Percentiles rank a stretch among this genome's conserved stretches.
Evolutionary conservation across 352 stramenopile genomes (phyloP).

Genomic region (Globisporangium alternatum): DNA sequence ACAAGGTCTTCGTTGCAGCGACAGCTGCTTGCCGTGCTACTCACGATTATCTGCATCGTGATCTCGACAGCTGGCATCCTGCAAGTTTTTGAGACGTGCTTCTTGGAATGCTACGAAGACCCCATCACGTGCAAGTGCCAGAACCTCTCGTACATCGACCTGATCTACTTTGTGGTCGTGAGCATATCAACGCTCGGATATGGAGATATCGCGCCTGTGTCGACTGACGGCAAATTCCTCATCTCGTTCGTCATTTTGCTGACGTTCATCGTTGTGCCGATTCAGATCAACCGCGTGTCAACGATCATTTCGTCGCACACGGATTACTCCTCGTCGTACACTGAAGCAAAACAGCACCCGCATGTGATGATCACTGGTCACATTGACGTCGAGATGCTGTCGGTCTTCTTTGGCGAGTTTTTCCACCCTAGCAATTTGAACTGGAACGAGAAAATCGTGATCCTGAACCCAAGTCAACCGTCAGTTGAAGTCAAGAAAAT

Average conservation of each 20-base stretch:
- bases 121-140: constrained; percentile 41
- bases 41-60: constrained; percentile 72
- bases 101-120: constrained; percentile 22
- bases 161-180: constrained; percentile 83
- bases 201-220: constrained; percentile 72
- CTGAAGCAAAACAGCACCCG: constrained; percentile 65
- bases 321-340: constrained; percentile 76
- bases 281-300: constrained; percentile 75
- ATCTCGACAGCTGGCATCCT: constrained; percentile 65
- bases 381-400: constrained; percentile 59
- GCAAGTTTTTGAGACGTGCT: constrained; percentile 65
- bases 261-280: constrained; percentile 79
- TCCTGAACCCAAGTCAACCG: constrained; percentile 63
- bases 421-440: constrained; percentile 85
- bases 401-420: constrained; percentile 78
- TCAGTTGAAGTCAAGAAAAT: constrained; percentile 70
- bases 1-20: constrained; percentile 70
- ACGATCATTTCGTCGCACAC: constrained; percentile 77
- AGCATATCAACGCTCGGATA: constrained; percentile 86
- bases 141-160: constrained; percentile 63
- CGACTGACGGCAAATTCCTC: constrained; percentile 62
- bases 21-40: constrained; percentile 52
- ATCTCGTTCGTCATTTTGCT: constrained; percentile 83
- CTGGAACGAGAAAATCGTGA: constrained; percentile 80
- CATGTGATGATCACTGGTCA: constrained; percentile 75